Conservation (phyloP, 768 basidiomycete genomes). For the Amanita subjunquillea region DNA sequence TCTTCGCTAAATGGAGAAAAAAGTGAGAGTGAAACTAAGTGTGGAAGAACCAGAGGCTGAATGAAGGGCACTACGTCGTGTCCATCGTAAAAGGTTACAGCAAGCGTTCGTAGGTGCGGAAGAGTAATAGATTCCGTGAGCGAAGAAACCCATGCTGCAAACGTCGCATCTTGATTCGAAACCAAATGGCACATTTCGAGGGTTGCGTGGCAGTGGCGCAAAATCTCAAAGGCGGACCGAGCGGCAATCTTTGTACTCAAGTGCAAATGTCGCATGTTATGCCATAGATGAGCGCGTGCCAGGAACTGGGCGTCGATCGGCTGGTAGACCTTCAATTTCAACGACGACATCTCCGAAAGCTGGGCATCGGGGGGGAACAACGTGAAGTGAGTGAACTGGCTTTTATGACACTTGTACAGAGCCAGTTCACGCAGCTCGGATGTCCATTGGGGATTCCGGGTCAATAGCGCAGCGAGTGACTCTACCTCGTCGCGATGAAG, state of each 20-base stretch:
- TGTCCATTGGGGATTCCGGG: background rate
- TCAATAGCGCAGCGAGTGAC: background rate
- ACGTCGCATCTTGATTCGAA: background rate
- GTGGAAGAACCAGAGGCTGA: background rate
- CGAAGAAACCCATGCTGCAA: background rate
- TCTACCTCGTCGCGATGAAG: background rate
- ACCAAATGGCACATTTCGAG: background rate
- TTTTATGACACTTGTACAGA: background rate
- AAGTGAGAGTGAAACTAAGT: background rate
- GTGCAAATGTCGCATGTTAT: background rate
- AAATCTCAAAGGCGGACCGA: background rate
- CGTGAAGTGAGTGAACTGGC: background rate
- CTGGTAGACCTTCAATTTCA: constrained; percentile 2
- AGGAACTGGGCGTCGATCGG: background rate
- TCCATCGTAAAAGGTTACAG: background rate
- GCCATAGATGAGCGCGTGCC: background rate
- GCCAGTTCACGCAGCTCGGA: background rate
- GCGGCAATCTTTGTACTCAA: background rate
- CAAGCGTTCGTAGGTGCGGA: background rate
- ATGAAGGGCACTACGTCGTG: background rate
- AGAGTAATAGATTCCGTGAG: background rate
- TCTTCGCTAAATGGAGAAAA: background rate
- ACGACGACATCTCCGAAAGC: background rate
- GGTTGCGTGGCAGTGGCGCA: background rate
- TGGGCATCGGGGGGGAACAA: background rate